Percentiles rank a stretch among this genome's conserved stretches.
Evolutionary conservation across 2,329 filamentous ascomycete genomes (phyloP).

Genomic region (Aspergillus nomiae): DNA sequence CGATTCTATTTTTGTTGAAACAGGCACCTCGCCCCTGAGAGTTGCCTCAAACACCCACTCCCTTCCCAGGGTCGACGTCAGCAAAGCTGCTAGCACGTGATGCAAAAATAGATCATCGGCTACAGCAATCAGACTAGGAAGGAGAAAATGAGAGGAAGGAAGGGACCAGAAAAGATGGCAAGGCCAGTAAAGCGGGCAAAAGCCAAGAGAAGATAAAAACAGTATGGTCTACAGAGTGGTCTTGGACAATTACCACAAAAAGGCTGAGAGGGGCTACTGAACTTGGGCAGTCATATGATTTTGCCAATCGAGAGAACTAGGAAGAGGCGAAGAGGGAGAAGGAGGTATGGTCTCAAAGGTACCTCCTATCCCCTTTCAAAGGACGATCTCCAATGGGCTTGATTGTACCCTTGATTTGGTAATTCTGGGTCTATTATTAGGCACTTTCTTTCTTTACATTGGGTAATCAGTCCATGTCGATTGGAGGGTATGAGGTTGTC

Average conservation of each 20-base stretch:
- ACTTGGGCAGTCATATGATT: not conserved
- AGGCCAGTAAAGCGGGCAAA: not conserved
- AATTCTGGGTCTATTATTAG: not conserved
- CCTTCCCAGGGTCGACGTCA: not conserved
- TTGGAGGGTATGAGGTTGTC: not conserved
- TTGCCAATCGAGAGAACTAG: not conserved
- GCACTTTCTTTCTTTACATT: not conserved
- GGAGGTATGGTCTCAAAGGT: not conserved
- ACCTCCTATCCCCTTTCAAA: not conserved
- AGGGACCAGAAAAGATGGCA: not conserved
- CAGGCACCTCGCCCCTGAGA: not conserved
- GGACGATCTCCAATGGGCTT: not conserved
- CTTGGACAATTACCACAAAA: not conserved
- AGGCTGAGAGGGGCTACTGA: not conserved
- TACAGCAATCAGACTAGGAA: not conserved
- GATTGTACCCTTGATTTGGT: not conserved
- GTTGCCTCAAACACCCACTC: not conserved
- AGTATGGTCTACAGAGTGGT: not conserved
- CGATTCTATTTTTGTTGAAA: not conserved
- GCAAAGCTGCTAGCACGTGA: not conserved
- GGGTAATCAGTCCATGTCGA: not conserved
- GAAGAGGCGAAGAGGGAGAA: not conserved
- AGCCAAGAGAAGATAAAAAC: not conserved
- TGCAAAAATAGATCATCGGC: not conserved
- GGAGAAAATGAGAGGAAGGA: not conserved